Evolutionary conservation across 108 stramenopile genomes (phyloP), one percentile per base, ranked within the genome.

Genomic region (Fistulifera pelliculosa): DNA sequence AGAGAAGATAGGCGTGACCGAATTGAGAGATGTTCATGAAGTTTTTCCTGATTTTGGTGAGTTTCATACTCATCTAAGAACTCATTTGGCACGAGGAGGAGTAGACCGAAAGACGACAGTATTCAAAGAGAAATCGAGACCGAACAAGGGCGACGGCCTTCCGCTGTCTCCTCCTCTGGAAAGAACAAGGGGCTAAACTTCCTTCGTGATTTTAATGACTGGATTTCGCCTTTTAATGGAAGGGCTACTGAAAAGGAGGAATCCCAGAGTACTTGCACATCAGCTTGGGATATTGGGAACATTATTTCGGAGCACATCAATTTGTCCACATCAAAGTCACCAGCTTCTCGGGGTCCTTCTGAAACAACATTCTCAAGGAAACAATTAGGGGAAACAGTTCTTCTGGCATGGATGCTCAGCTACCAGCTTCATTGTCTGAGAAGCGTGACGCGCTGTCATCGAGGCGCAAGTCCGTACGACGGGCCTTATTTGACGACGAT

Each of bases 11-110:
- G 18, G 18, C 18, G 28, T 54, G 26, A 18, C 18, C 7, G 38
- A 35, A 39, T 19, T 54, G 13, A 25, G 53, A 26, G 19, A 35
- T 17, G 53, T 39, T 17, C 27, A 39, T 17, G 53, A 54, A 35
- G 53, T 54, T 17, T 54, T 54, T 54, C 53, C 53, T 15, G 14
- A 15, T 6, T 38, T 54, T 17, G 53, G 28, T 16, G 19, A 35
- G 13, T 38, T 54, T 28, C 53, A 54, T 28, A 39, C 26, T 17
- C 25, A 54, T 38, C 35, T 54, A 28, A 25, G 31, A 13, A 54
- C 53, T 1, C 53, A 54, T 38, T 54, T 54, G 8, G 38, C n/a
- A 15, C 53, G 53, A 2, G 35, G 12, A 5, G n/a, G n/a, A 16
- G 50, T 51, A 3, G 50, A 51, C 19, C 31, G 31, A 8, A 35